Conservation (phyloP, 2,329 filamentous ascomycete species). For the Beauveria asiatica region DNA sequence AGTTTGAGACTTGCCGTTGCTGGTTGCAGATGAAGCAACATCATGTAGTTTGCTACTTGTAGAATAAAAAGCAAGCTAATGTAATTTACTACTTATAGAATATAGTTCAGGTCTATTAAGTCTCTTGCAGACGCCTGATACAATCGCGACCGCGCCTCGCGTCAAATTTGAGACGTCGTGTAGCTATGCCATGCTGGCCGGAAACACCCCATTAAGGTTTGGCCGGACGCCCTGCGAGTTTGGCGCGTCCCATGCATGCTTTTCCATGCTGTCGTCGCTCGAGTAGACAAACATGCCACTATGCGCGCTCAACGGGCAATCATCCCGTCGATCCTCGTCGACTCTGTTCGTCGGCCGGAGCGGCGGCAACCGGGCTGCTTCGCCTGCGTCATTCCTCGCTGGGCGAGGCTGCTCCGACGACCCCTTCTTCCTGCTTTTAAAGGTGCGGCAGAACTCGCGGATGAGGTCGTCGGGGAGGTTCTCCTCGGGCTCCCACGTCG, state of each 20-base stretch:
- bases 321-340: background rate
- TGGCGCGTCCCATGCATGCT: background rate
- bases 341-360: background rate
- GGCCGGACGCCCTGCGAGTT: background rate
- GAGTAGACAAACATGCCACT: slow-evolving; percentile 8
- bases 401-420: background rate
- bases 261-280: background rate
- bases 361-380: background rate
- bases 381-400: background rate
- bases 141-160: too few relatives aligned
- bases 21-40: too few relatives aligned
- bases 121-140: too few relatives aligned
- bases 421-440: background rate
- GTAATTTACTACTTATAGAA: too few relatives aligned
- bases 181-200: background rate
- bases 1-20: too few relatives aligned
- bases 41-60: too few relatives aligned
- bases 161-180: too few relatives aligned
- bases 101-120: too few relatives aligned
- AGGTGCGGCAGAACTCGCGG: slow-evolving; percentile 28
- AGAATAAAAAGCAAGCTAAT: too few relatives aligned
- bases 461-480: slow-evolving; percentile 38
- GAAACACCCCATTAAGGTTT: background rate
- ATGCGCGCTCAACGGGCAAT: background rate
- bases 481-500: slow-evolving; percentile 48